Evolutionary conservation across 148 eudicot species (phyloP).

Genomic region (Simmondsia chinensis): DNA sequence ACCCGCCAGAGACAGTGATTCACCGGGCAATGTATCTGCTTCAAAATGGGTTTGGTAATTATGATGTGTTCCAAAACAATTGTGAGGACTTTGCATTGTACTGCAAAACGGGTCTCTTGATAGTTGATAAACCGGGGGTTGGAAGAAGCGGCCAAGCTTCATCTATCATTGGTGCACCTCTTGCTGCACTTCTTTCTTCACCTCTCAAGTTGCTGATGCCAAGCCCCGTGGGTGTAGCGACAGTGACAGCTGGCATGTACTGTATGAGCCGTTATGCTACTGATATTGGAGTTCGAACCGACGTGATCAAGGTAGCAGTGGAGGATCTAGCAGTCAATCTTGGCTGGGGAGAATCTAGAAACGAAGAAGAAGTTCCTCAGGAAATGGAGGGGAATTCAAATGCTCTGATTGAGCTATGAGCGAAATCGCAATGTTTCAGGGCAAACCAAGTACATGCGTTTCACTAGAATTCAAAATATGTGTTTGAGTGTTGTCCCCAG

Average conservation of each 20-base stretch:
- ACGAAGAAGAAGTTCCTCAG: slow-evolving; percentile 13
- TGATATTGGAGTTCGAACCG: slow-evolving; percentile 90
- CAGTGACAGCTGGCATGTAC: slow-evolving; percentile 90
- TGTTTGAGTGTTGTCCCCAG: not conserved
- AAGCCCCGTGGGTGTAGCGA: slow-evolving; percentile 84
- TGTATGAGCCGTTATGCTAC: slow-evolving; percentile 93
- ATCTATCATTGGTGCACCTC: slow-evolving; percentile 79
- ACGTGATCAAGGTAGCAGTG: slow-evolving; percentile 81
- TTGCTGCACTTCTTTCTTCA: slow-evolving; percentile 89
- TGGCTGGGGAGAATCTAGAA: slow-evolving; percentile 34
- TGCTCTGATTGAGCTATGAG: slow-evolving; percentile 19
- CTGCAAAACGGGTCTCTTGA: slow-evolving; percentile 83
- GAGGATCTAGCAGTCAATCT: slow-evolving; percentile 77
- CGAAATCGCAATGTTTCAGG: not conserved
- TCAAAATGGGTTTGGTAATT: slow-evolving; percentile 88
- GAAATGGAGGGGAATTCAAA: slow-evolving; percentile 20
- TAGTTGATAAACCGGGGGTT: slow-evolving; percentile 48
- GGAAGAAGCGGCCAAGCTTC: slow-evolving; percentile 98
- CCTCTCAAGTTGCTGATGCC: slow-evolving; percentile 79
- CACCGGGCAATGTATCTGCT: slow-evolving; percentile 90
- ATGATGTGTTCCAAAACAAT: slow-evolving; percentile 75
- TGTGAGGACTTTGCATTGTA: slow-evolving; percentile 96
- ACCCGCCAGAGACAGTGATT: slow-evolving; percentile 45
- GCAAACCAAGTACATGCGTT: slow-evolving; percentile 16
- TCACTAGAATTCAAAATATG: slow-evolving; percentile 1